Conservation (phyloP, 129 eudicot genomes). For the Mikania micrantha region DNA sequence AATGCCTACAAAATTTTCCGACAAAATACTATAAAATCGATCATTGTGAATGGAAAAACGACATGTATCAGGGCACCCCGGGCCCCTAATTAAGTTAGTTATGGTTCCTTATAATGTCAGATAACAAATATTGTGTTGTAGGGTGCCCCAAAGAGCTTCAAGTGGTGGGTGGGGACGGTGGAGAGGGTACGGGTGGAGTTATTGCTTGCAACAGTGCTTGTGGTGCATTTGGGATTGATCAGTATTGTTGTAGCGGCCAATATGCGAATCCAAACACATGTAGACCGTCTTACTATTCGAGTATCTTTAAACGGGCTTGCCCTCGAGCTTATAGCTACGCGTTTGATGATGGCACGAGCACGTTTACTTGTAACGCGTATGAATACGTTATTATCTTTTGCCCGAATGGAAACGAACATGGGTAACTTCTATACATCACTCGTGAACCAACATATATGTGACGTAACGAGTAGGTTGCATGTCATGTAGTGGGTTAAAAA, state of each 20-base stretch:
- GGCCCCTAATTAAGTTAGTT: no score
- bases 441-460: neutral
- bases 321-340: slow-evolving; percentile 96
- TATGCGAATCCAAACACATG: slow-evolving; percentile 83
- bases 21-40: no score
- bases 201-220: slow-evolving; percentile 93
- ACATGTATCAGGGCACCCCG: no score
- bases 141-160: slow-evolving; percentile 97
- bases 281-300: slow-evolving; percentile 65
- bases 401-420: slow-evolving; percentile 44
- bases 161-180: slow-evolving; percentile 50
- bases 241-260: slow-evolving; percentile 93
- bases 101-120: no score
- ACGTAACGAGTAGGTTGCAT: no score
- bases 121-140: slow-evolving; percentile 17
- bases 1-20: no score
- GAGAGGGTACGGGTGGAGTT: slow-evolving; percentile 38
- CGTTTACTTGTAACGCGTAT: slow-evolving; percentile 81
- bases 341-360: slow-evolving; percentile 91
- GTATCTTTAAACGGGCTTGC: slow-evolving; percentile 78
- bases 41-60: no score
- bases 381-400: slow-evolving; percentile 74
- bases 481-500: no score
- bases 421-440: slow-evolving; percentile 29
- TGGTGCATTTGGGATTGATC: slow-evolving; percentile 72